phyloP scores from a whole-genome alignment of 2,329 filamentous ascomycete species.

The Thelonectria olida region DNA sequence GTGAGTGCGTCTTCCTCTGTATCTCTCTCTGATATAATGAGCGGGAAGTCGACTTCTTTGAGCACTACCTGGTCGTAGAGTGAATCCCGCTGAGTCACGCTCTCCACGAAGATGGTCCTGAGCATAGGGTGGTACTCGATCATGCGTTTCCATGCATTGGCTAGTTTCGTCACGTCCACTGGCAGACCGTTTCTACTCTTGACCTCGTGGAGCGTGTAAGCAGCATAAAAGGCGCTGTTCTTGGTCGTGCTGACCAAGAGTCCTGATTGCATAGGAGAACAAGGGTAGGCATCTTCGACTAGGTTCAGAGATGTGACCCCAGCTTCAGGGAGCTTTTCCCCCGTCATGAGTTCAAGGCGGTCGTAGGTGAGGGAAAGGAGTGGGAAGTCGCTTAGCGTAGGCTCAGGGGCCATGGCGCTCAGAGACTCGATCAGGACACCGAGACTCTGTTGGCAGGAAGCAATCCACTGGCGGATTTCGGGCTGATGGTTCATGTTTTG shows the following conservation, averaged over 20 bases:
- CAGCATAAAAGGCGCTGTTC: conserved; percentile 43
- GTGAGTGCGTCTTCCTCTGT: conserved; percentile 24
- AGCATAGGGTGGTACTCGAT: conserved; percentile 53
- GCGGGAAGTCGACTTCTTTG: conserved; percentile 21
- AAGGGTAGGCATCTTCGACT: conserved; percentile 47
- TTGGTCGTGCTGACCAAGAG: conserved; percentile 51
- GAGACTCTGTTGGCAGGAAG: conserved; percentile 22
- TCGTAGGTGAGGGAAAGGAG: conserved; percentile 30
- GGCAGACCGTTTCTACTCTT: conserved; percentile 31
- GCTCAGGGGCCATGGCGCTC: conserved; percentile 7
- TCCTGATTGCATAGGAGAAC: conserved; percentile 49
- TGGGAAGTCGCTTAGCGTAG: conserved; percentile 30
- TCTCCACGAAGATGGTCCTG: conserved; percentile 58
- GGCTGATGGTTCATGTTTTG: conserved; percentile 50
- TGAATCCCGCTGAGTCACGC: conserved; percentile 52
- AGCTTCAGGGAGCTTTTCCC: conserved; percentile 27
- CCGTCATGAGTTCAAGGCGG: conserved; percentile 17
- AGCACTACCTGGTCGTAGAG: conserved; percentile 59
- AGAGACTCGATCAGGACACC: conserved; percentile 7
- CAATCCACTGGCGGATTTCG: conserved; percentile 43
- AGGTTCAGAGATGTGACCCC: neutral
- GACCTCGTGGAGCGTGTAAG: conserved; percentile 46
- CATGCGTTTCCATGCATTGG: conserved; percentile 50
- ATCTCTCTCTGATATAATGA: conserved; percentile 14
- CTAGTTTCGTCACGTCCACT: conserved; percentile 26